Evolutionary conservation across 805 yeast genomes (phyloP).

Genomic region (Nakazawaea holstii): DNA sequence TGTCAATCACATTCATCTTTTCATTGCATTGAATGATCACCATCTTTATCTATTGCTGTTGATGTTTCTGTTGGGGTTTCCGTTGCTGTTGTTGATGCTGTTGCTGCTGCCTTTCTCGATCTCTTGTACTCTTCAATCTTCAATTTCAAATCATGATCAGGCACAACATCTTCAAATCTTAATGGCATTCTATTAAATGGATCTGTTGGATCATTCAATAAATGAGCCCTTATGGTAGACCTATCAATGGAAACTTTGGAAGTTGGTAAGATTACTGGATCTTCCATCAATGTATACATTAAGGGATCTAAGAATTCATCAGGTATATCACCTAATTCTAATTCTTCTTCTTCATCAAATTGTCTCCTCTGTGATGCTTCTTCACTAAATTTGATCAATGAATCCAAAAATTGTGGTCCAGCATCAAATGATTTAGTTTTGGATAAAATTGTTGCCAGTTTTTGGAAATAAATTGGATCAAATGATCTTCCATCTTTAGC

Average conservation of each 20-base stretch:
- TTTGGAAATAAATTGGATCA: conserved; percentile 53
- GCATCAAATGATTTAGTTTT: conserved; percentile 49
- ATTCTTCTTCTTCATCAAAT: conserved; percentile 74
- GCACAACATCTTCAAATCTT: conserved; percentile 80
- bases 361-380: conserved; percentile 57
- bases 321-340: conserved; percentile 89
- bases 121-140: conserved; percentile 56
- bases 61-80: no score
- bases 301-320: conserved; percentile 96
- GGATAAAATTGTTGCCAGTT: conserved; percentile 64
- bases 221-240: conserved; percentile 87
- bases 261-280: conserved; percentile 91
- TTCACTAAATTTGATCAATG: conserved; percentile 51
- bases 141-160: conserved; percentile 62
- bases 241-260: conserved; percentile 83
- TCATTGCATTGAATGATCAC: conserved; percentile 5
- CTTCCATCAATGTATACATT: conserved; percentile 93
- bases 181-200: conserved; percentile 95
- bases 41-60: conserved; percentile 9
- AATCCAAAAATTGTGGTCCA: conserved; percentile 42
- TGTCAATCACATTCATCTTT: no score
- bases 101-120: conserved; percentile 29
- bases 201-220: conserved; percentile 91
- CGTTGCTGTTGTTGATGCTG: neutral
- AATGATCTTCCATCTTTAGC: conserved; percentile 93